Evolutionary conservation across 2,329 filamentous ascomycete genomes (phyloP), one percentile per base, ranked within the genome.

Genomic region (Talaromyces amestolkiae): DNA sequence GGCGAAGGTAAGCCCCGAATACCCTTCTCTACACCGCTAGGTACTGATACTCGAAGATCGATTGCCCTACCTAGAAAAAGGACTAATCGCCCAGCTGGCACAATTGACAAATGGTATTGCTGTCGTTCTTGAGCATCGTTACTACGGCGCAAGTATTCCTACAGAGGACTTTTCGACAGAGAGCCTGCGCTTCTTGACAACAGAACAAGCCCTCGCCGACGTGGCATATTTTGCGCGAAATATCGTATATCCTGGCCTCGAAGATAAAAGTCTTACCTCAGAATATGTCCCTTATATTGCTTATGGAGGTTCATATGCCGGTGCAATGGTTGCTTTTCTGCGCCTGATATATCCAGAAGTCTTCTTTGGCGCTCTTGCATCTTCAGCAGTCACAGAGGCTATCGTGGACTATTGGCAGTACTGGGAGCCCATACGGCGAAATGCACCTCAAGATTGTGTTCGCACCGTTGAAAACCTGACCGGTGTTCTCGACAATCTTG

Each of bases 271-370:
- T 68, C 78, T 95, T 43, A 91, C 86, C 0, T 85, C 91, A 0
- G 79, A 85, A 0, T 82, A 81, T 2, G 87, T 87, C 0, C 86
- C 92, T 0, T 95, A 89, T 79, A 89, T 96, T 66, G 87, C 87
- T 0, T 96, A 96, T 67, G 92, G 92, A 1, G 92, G 92, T 0
- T 93, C 90, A 0, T 96, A 96, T 72, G 91, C 92, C 0, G 92
- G 92, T 2, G 89, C 88, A 0, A 90, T 93, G 69, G 90, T 88
- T 10, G 91, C 92, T 0, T 89, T 96, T 70, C 77, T 92, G 43
- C 87, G 92, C 37, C 88, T 90, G 65, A 74, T 89, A 17, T 96
- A 96, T 74, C 92, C 92, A 0, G 87, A 94, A 37, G 79, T 89
- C 8, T 95, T 90, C 77, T 94, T 86, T 84, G 92, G 86, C 8